phyloP scores from a whole-genome alignment of 169 alveolate genomes.

The Plasmodium cynomolgi region DNA sequence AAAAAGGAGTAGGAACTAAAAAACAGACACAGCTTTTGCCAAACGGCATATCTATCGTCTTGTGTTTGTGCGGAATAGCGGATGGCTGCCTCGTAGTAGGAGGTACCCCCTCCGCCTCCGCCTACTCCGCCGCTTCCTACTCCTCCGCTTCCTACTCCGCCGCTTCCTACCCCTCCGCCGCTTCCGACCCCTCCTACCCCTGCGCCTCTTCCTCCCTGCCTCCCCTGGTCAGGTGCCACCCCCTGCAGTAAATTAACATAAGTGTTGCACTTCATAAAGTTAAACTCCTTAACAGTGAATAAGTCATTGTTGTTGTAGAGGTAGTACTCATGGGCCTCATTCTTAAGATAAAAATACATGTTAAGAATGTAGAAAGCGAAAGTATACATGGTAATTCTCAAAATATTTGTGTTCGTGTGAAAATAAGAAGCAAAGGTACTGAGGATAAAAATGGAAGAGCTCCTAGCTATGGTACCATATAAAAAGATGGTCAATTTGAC shows the following conservation, averaged over 20 bases:
- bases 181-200: too few relatives aligned
- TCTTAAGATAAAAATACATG: constrained; percentile 66
- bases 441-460: constrained; percentile 62
- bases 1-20: constrained; percentile 67
- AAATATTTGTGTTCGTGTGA: constrained; percentile 45
- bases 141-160: too few relatives aligned
- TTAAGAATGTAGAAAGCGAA: constrained; percentile 48
- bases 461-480: constrained; percentile 68
- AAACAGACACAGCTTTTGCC: constrained; percentile 72
- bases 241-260: constrained; percentile 44
- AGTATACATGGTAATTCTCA: constrained; percentile 35
- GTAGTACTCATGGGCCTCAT: constrained; percentile 64
- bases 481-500: constrained; percentile 43
- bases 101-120: not conserved
- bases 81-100: not conserved
- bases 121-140: too few relatives aligned
- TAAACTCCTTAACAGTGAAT: not conserved
- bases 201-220: too few relatives aligned
- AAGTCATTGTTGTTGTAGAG: not conserved
- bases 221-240: too few relatives aligned
- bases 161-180: too few relatives aligned
- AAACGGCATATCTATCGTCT: constrained; percentile 23
- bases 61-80: not conserved
- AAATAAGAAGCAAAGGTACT: constrained; percentile 73
- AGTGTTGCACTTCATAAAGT: constrained; percentile 61